Evolutionary conservation across 345 rosid species (phyloP).

Genomic region (Syzygium grande): DNA sequence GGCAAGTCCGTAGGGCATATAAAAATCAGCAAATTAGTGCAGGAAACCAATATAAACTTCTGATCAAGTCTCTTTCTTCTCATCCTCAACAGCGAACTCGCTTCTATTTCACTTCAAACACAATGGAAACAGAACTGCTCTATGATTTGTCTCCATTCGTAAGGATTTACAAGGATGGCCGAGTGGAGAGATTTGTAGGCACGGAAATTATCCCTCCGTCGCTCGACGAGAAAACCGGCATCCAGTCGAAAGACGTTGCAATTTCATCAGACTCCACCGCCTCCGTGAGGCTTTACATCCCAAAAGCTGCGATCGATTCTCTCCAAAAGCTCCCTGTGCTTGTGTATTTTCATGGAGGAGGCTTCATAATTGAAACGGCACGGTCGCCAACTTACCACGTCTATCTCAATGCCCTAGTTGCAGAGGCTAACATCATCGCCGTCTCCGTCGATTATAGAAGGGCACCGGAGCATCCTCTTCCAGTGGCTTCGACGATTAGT

Average conservation of each 20-base stretch:
- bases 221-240: slow-evolving; percentile 2
- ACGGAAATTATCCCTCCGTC: slow-evolving; percentile 8
- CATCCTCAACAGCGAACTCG: not conserved
- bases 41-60: not conserved
- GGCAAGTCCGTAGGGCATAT: not conserved
- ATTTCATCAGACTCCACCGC: slow-evolving; percentile 7
- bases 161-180: slow-evolving; percentile 23
- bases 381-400: slow-evolving; percentile 2
- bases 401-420: slow-evolving; percentile 1
- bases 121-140: slow-evolving; percentile 3
- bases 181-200: slow-evolving; percentile 21
- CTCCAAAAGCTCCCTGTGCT: slow-evolving; percentile 24
- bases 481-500: slow-evolving; percentile 40
- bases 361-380: slow-evolving; percentile 12
- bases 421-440: not conserved
- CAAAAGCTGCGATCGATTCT: not conserved
- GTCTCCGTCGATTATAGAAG: slow-evolving; percentile 11
- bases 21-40: not conserved
- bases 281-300: slow-evolving; percentile 18
- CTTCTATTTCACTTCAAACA: not conserved
- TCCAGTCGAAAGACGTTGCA: slow-evolving; percentile 19
- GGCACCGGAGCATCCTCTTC: slow-evolving; percentile 59
- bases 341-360: slow-evolving; percentile 36
- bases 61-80: not conserved
- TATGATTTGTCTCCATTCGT: slow-evolving; percentile 9